Percentiles rank a stretch among this genome's conserved stretches.
Evolutionary conservation across 176 grass and related monocot species (phyloP).

Genomic region (Avena sativa): DNA sequence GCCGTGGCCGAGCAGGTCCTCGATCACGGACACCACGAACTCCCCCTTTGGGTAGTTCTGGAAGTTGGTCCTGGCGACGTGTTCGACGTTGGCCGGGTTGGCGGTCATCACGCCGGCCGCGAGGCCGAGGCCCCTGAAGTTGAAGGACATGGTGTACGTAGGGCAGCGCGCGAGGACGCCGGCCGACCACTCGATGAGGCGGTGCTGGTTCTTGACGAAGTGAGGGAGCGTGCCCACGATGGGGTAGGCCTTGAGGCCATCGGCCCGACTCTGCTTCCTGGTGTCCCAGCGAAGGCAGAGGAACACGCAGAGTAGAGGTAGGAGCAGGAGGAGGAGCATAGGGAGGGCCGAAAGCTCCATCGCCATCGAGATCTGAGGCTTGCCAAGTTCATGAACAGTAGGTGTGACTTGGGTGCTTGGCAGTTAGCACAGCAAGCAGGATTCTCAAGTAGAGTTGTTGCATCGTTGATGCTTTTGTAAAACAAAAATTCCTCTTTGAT

Average conservation of each 20-base stretch:
- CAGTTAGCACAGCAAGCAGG: neutral
- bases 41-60: slow-evolving; percentile 63
- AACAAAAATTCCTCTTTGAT: neutral
- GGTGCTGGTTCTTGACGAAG: slow-evolving; percentile 52
- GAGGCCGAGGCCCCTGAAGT: slow-evolving; percentile 30
- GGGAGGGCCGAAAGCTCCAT: neutral
- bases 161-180: slow-evolving; percentile 48
- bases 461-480: neutral
- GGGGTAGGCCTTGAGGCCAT: slow-evolving; percentile 55
- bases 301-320: slow-evolving; percentile 36
- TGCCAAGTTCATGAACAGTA: neutral
- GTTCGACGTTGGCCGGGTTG: slow-evolving; percentile 58
- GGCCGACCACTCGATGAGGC: slow-evolving; percentile 62
- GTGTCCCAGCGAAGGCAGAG: slow-evolving; percentile 30
- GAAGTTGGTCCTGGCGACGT: slow-evolving; percentile 59
- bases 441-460: neutral
- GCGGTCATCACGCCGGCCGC: slow-evolving; percentile 51
- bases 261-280: slow-evolving; percentile 35
- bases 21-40: slow-evolving; percentile 35
- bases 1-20: slow-evolving; percentile 72
- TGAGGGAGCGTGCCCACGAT: slow-evolving; percentile 57
- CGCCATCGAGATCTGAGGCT: neutral
- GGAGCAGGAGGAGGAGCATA: slow-evolving; percentile 19
- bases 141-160: slow-evolving; percentile 50
- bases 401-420: neutral